Evolutionary conservation across 441 rosid genomes (phyloP).

Genomic region (Arabidopsis hybrid): DNA sequence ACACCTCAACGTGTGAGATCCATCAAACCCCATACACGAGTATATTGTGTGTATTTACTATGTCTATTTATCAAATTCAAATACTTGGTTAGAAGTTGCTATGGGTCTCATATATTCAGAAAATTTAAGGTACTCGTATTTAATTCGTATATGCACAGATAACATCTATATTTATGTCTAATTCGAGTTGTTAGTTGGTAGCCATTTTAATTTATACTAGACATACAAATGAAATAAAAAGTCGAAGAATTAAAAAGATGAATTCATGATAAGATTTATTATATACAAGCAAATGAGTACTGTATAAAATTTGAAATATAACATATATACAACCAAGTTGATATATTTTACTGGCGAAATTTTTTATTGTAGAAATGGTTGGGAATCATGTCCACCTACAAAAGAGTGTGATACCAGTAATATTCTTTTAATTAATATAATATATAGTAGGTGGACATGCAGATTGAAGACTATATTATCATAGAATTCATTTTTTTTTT

Average conservation of each 20-base stretch:
- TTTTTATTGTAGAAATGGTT: neutral
- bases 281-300: neutral
- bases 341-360: neutral
- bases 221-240: neutral
- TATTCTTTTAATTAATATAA: conserved; percentile 4
- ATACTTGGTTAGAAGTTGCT: conserved; percentile 26
- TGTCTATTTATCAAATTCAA: neutral
- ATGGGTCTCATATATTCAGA: conserved; percentile 9
- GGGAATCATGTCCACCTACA: neutral
- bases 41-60: conserved; percentile 31
- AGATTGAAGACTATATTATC: neutral
- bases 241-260: neutral
- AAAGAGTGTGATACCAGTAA: neutral
- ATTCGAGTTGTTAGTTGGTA: neutral
- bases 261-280: neutral
- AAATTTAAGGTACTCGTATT: neutral
- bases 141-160: neutral
- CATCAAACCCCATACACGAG: conserved; percentile 33
- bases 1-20: conserved; percentile 35
- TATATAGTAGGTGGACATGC: conserved; percentile 5
- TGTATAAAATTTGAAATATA: neutral
- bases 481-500: no score
- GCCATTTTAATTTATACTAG: neutral
- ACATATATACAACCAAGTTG: neutral
- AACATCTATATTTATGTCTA: neutral